Evolutionary conservation across 306 rosid genomes (phyloP), one percentile per base, ranked within the genome.

Genomic region (Elaeagnus macrophylla): DNA sequence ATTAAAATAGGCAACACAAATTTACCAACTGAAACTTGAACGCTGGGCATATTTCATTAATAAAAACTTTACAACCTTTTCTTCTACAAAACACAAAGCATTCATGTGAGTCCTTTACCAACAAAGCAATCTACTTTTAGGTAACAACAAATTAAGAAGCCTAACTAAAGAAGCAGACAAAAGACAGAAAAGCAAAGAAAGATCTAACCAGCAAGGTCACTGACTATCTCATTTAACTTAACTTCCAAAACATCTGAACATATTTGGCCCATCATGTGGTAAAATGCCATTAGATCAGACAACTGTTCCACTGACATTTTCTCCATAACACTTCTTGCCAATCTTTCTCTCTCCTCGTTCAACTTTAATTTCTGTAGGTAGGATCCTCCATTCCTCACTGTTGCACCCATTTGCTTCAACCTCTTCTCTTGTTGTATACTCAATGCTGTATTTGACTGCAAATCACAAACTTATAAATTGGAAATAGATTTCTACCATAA

Each of bases 331-430:
- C 64, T 78, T 57, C 83, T 86, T 40, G 95, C 88, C 67, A 73
- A 9, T 39, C 54, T 79, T 15, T 81, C 91, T 64, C 83, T 83
- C 56, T 75, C 78, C 67, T 81, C 95, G 32, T 81, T 81, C 60
- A 79, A 38, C 69, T 79, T 81, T 76, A 86, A 7, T 63, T 65
- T 79, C 72, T 70, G 80, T 51, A 70, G 68, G 69, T 86, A 90
- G 10, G 88, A 83, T 2, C 89, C 82, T 38, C 74, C 83, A 74
- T 86, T 86, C 66, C 95, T 90, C 19, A 90, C 94, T 38, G 97
- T 90, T 76, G 97, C 97, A 5, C 97, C 97, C 94, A 90, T 83
- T 69, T 86, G 94, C 83, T 86, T 90, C 39, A 90, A 20, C 68
- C 95, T 81, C 0, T 79, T 83, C 64, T 86, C 88, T 72, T 89